A percentile compares a stretch with the other conserved stretches of the same genome.
Conservation (phyloP, 2,329 filamentous ascomycete genomes). For the Alternaria brassicae region DNA sequence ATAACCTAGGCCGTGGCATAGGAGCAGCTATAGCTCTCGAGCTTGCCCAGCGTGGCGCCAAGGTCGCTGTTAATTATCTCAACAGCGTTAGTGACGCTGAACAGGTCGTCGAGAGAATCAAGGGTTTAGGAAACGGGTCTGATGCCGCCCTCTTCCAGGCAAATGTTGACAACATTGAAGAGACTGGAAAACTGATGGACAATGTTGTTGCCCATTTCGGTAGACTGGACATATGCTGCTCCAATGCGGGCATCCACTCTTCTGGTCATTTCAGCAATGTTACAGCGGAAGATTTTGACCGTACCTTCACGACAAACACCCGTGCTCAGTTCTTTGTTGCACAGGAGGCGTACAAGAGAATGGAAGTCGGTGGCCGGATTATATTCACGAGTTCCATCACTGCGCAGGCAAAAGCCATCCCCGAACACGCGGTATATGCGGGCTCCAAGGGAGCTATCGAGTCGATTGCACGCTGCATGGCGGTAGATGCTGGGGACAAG, state of each 20-base stretch:
- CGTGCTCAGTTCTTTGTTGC: constrained; percentile 77
- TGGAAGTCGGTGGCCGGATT: constrained; percentile 71
- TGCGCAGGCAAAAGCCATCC: too few relatives aligned
- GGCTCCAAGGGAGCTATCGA: too few relatives aligned
- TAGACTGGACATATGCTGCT: constrained; percentile 53
- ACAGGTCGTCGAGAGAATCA: constrained; percentile 53
- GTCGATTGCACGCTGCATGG: too few relatives aligned
- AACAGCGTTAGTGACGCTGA: constrained; percentile 57
- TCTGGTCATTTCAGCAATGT: constrained; percentile 72
- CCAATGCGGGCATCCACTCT: constrained; percentile 64
- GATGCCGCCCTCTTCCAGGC: constrained; percentile 63
- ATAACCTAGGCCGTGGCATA: constrained; percentile 62
- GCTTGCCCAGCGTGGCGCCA: constrained; percentile 66
- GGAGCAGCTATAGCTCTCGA: constrained; percentile 68
- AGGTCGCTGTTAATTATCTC: constrained; percentile 70
- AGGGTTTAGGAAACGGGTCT: constrained; percentile 45
- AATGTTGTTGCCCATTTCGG: constrained; percentile 50
- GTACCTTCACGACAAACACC: constrained; percentile 71
- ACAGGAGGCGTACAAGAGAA: constrained; percentile 72
- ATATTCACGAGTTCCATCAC: constrained; percentile 64
- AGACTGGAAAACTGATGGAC: constrained; percentile 59
- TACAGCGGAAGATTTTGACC: constrained; percentile 71
- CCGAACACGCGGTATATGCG: too few relatives aligned
- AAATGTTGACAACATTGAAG: constrained; percentile 58
- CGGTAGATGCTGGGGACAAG: too few relatives aligned